A percentile compares a stretch with the other conserved stretches of the same genome.
Conservation (phyloP, 805 yeast species). For the Pichia manshurica region DNA sequence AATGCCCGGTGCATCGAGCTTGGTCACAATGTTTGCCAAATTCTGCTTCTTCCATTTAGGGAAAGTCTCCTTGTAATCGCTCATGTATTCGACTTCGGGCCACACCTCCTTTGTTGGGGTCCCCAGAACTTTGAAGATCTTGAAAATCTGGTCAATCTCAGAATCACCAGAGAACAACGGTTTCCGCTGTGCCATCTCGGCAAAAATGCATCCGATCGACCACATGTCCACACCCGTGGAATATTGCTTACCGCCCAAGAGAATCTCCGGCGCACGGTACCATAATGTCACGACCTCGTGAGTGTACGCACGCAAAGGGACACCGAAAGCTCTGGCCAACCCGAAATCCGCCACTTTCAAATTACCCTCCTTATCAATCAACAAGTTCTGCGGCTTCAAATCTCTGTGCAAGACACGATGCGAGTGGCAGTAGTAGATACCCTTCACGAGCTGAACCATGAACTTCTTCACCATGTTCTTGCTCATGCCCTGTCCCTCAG, state of each 20-base stretch:
- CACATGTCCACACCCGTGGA: slow-evolving; percentile 98
- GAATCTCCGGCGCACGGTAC: slow-evolving; percentile 95
- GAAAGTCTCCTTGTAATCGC: slow-evolving; percentile 89
- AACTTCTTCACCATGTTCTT: slow-evolving; percentile 87
- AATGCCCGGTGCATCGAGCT: slow-evolving; percentile 75
- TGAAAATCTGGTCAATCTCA: slow-evolving; percentile 93
- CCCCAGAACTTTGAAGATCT: slow-evolving; percentile 87
- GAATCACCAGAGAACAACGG: slow-evolving; percentile 97
- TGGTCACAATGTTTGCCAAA: slow-evolving; percentile 67
- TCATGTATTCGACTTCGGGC: slow-evolving; percentile 90
- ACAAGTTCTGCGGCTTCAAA: slow-evolving; percentile 90
- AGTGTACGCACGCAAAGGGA: slow-evolving; percentile 92
- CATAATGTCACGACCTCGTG: slow-evolving; percentile 97
- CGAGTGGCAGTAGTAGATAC: slow-evolving; percentile 88
- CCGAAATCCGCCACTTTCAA: slow-evolving; percentile 91
- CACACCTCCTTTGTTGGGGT: slow-evolving; percentile 90
- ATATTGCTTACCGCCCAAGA: slow-evolving; percentile 93
- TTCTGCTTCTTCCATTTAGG: slow-evolving; percentile 82
- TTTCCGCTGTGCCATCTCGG: slow-evolving; percentile 94
- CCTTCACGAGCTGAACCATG: slow-evolving; percentile 86
- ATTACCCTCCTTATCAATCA: slow-evolving; percentile 93
- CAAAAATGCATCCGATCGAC: slow-evolving; percentile 97
- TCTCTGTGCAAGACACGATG: slow-evolving; percentile 94
- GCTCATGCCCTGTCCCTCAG: slow-evolving; percentile 86
- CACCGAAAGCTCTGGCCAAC: slow-evolving; percentile 94